A percentile compares a stretch with the other conserved stretches of the same genome.
phyloP scores from a whole-genome alignment of 768 basidiomycete species.

The Tremella fuciformis region DNA sequence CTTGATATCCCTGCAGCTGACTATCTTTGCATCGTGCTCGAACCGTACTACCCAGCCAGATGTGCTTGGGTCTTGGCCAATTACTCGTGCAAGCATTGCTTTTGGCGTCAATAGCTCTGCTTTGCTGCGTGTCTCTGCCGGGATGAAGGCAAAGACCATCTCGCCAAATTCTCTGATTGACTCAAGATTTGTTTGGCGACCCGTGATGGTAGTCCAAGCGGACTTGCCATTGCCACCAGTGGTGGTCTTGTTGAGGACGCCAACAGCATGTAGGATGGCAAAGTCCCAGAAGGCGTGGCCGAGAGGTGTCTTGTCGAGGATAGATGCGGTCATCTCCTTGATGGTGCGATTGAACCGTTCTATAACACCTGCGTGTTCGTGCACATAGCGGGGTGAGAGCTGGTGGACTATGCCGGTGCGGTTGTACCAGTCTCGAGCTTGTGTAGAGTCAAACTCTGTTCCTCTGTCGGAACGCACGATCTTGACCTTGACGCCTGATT shows the following conservation, averaged over 20 bases:
- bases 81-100: conserved; percentile 3
- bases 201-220: conserved; percentile 6
- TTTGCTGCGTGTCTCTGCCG: conserved; percentile 15
- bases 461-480: conserved; percentile 28
- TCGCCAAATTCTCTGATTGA: conserved; percentile 13
- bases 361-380: conserved; percentile 16
- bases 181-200: conserved; percentile 8
- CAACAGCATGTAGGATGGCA: conserved; percentile 11
- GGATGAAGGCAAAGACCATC: conserved; percentile 9
- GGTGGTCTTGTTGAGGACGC: conserved; percentile 13
- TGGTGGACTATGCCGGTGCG: conserved; percentile 14
- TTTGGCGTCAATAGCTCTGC: neutral
- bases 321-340: conserved; percentile 30
- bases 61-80: conserved; percentile 10
- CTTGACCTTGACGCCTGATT: conserved; percentile 13
- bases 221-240: neutral
- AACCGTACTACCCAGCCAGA: conserved; percentile 15
- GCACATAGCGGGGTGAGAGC: conserved; percentile 17
- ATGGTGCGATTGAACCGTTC: conserved; percentile 32
- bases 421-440: conserved; percentile 7
- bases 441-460: conserved; percentile 10
- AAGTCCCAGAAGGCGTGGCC: conserved; percentile 18
- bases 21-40: conserved; percentile 3
- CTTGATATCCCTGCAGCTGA: neutral
- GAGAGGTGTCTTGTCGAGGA: conserved; percentile 14